Base-by-base conservation (phyloP, 805 yeast genomes). In the Saccharomycopsis schoenii region DNA sequence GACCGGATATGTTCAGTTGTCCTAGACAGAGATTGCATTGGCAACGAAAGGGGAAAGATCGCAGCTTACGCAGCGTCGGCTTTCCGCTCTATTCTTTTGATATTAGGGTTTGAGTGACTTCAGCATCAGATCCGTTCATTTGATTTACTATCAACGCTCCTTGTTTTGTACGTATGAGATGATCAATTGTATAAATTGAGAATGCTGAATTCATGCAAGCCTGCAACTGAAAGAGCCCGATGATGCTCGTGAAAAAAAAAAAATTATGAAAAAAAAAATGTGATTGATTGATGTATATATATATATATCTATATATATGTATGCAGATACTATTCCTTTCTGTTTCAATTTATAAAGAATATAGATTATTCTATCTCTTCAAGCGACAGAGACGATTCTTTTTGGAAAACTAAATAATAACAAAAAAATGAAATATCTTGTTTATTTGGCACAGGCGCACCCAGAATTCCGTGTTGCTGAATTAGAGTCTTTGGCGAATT, bases 401-500 rank as follows among this genome's bases (percentile, higher is more conserved):
- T 51, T 24, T 19, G 17, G 55, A 43, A 5, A 43, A 5, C 39
- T n/a, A 36, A 15, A 58, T 14, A 81, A 80, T 79, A 71, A 8
- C 52, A 19, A 19, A 21, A 43, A 43, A 12, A 47, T 47, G 52
- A 78, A 80, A 60, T 94, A 89, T 68, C 71, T 93, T 56, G 76
- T 94, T n/a, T 83, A 86, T 69, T 78, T 94, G 69, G 97, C 97
- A 2, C 97, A 92, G 72, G 81, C 85, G 51, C 91, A 90, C 69
- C 83, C 86, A 58, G 79, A 81, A 62, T 93, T 93, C 72, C 78
- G 98, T 57, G 73, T 73, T 42, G 89, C 96, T 0, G 99, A 93
- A 73, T 73, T 94, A 41, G 90, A 87, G 67, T 86, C 97, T 0
- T 73, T 94, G 55, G 97, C 97, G 0, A 84, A 82, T 40, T 72